phyloP scores from a whole-genome alignment of 2,329 filamentous ascomycete genomes.

The Zasmidium angulare region DNA sequence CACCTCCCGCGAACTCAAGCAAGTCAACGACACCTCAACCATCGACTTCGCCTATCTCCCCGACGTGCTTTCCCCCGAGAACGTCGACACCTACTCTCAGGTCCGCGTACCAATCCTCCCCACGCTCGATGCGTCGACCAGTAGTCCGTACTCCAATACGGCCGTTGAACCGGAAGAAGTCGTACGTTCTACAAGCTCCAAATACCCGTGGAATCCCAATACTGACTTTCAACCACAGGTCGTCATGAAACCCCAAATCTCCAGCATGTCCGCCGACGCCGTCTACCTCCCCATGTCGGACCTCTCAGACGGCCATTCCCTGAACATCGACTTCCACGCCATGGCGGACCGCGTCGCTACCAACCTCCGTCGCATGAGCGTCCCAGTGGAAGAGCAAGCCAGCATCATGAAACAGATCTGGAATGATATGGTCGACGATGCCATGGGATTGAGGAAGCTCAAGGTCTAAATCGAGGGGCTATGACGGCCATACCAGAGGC shows the following conservation, averaged over 20 bases:
- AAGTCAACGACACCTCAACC: conserved; percentile 58
- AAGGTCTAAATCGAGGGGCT: no score
- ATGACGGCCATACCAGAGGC: no score
- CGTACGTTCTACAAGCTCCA: conserved; percentile 13
- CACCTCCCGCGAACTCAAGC: conserved; percentile 58
- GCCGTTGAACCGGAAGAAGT: conserved; percentile 20
- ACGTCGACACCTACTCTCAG: conserved; percentile 20
- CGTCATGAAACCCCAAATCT: conserved; percentile 59
- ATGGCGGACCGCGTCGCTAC: conserved; percentile 48
- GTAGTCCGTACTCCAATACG: conserved; percentile 10
- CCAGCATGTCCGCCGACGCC: conserved; percentile 51
- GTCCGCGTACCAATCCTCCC: conserved; percentile 35
- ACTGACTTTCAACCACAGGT: conserved; percentile 16
- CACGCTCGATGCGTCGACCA: conserved; percentile 17
- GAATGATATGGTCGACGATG: conserved; percentile 51
- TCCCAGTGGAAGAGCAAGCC: conserved; percentile 43
- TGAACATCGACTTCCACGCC: conserved; percentile 58
- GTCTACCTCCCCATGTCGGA: conserved; percentile 58
- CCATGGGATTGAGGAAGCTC: conserved; percentile 42
- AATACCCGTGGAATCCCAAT: not conserved
- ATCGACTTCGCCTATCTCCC: conserved; percentile 66
- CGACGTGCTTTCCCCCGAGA: conserved; percentile 29
- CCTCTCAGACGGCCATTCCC: conserved; percentile 55
- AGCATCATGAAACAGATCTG: conserved; percentile 44
- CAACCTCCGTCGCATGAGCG: conserved; percentile 32